phyloP scores from a whole-genome alignment of 495 filamentous ascomycete genomes.

The Schizothecium vesticola region DNA sequence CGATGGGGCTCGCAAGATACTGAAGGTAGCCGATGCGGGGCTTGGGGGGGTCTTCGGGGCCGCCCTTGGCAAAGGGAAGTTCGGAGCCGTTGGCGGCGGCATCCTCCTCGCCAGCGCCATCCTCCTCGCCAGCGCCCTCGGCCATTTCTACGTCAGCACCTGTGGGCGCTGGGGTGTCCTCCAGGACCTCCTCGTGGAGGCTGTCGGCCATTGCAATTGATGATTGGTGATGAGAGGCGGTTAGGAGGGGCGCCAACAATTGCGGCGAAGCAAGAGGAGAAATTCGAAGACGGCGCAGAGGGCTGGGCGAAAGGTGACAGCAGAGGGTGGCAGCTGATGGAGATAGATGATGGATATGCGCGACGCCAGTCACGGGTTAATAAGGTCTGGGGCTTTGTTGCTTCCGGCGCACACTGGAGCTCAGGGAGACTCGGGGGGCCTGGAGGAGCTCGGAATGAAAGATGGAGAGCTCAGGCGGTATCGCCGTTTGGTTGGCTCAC shows the following conservation, averaged over 20 bases:
- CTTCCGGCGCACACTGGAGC: background rate
- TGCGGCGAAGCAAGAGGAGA: background rate
- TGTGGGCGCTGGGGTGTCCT: conserved; percentile 33
- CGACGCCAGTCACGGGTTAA: too few relatives aligned
- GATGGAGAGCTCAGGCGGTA: background rate
- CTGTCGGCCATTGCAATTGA: conserved; percentile 35
- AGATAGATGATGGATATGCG: background rate
- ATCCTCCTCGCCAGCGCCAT: conserved; percentile 21
- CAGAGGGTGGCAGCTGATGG: background rate
- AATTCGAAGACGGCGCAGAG: background rate
- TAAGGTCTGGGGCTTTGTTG: too few relatives aligned
- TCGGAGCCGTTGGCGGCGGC: conserved; percentile 21
- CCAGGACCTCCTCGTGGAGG: conserved; percentile 31
- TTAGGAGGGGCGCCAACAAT: background rate
- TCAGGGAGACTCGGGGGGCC: background rate
- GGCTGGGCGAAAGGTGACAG: too few relatives aligned
- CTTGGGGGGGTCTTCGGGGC: conserved; percentile 28
- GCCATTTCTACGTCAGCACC: conserved; percentile 48
- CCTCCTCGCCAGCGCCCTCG: conserved; percentile 26
- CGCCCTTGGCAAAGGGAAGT: conserved; percentile 41
- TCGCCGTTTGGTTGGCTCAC: background rate
- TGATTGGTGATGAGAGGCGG: background rate
- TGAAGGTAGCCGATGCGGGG: conserved; percentile 44
- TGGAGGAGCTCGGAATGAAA: too few relatives aligned
- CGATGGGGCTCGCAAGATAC: conserved; percentile 72